A percentile compares a stretch with the other conserved stretches of the same genome.
These are phyloP conservation scores for Daldinia childiae DNA, from an alignment of 495 filamentous ascomycete genomes.

Conservation along the genomic window DNA sequence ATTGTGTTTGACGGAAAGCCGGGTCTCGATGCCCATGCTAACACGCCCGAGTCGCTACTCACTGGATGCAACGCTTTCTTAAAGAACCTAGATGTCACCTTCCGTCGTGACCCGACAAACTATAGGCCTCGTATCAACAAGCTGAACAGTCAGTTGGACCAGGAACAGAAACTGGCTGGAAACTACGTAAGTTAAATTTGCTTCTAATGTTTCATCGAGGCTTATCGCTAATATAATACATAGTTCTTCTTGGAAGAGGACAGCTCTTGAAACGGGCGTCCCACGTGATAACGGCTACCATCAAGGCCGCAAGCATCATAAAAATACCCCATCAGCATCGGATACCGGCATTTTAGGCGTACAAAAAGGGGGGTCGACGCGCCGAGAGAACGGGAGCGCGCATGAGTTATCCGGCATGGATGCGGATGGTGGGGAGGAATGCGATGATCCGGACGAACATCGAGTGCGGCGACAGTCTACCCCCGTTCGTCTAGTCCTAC, in stretches of 20 bases:
- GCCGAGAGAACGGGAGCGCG: slow-evolving; percentile 43
- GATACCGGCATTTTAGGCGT: slow-evolving; percentile 57
- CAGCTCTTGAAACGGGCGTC: slow-evolving; percentile 69
- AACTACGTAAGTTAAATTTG: slow-evolving; percentile 78
- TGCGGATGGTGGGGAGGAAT: slow-evolving; percentile 51
- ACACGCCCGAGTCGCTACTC: slow-evolving; percentile 87
- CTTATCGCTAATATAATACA: slow-evolving; percentile 27
- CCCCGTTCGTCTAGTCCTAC: slow-evolving; percentile 65
- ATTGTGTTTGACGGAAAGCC: slow-evolving; percentile 98
- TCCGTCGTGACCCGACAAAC: slow-evolving; percentile 96
- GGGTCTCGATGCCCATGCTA: slow-evolving; percentile 85
- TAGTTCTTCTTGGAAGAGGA: slow-evolving; percentile 91
- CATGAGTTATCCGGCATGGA: slow-evolving; percentile 45
- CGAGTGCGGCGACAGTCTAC: slow-evolving; percentile 57
- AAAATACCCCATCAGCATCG: slow-evolving; percentile 50
- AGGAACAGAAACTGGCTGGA: slow-evolving; percentile 92
- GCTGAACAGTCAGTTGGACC: slow-evolving; percentile 90
- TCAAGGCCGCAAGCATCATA: slow-evolving; percentile 41
- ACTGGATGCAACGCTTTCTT: slow-evolving; percentile 97
- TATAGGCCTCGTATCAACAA: slow-evolving; percentile 99
- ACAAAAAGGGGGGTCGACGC: slow-evolving; percentile 47
- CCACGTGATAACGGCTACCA: slow-evolving; percentile 49
- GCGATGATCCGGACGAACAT: slow-evolving; percentile 58
- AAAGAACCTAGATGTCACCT: slow-evolving; percentile 95
- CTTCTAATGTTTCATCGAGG: neutral